These are phyloP conservation scores for Dictyostelium purpureum DNA, from an alignment of 78 protist species.

Conservation along the genomic window DNA sequence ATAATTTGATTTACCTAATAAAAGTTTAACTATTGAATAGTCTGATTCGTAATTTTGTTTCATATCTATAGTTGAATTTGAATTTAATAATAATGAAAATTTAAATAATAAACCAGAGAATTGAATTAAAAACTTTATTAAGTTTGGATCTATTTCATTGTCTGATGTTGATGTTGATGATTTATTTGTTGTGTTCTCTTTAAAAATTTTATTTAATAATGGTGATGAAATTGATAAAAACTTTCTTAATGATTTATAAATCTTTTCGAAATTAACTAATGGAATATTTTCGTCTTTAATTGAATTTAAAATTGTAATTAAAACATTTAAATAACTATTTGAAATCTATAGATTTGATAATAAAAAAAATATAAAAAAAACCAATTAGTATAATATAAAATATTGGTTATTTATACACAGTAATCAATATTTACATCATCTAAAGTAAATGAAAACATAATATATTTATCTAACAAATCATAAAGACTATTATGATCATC, in stretches of 20 bases:
- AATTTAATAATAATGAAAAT: slow-evolving; percentile 12
- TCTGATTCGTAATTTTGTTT: background rate
- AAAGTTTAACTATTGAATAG: background rate
- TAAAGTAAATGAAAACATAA: background rate
- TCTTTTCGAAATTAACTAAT: background rate
- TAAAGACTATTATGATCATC: background rate
- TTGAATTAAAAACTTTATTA: too few species aligned
- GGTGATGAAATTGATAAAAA: slow-evolving; percentile 29
- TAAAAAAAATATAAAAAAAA: background rate
- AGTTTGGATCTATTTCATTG: too few species aligned
- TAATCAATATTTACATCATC: background rate
- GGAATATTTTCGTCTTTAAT: background rate
- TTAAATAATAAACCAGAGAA: slow-evolving; percentile 1
- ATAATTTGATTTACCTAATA: background rate
- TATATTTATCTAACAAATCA: slow-evolving; percentile 4
- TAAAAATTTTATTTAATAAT: background rate
- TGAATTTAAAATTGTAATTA: background rate
- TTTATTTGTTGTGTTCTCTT: too few species aligned
- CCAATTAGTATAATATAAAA: background rate
- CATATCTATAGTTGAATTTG: background rate
- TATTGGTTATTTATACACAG: background rate
- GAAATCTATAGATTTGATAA: background rate
- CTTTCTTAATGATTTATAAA: slow-evolving; percentile 4
- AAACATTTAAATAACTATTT: background rate
- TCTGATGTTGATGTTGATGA: too few species aligned